Percentiles rank a stretch among this genome's conserved stretches.
Conservation (phyloP, 495 filamentous ascomycete species). For the Aspergillus campestris region DNA sequence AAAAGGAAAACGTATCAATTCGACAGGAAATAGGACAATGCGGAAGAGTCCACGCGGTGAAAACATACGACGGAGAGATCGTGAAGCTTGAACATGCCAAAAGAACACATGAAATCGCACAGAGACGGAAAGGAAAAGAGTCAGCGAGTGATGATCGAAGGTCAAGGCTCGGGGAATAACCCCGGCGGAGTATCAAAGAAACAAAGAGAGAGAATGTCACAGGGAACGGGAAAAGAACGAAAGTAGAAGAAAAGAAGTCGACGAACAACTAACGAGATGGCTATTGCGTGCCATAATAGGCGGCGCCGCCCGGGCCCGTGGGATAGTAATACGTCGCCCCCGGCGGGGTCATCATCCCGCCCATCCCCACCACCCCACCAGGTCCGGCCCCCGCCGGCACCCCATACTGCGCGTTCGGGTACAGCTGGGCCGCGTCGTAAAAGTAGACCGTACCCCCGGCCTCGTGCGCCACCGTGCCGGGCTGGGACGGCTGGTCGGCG, state of each 20-base stretch:
- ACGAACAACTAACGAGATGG: background rate
- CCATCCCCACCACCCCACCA: slow-evolving; percentile 60
- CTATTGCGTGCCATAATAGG: slow-evolving; percentile 60
- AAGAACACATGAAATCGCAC: slow-evolving; percentile 7
- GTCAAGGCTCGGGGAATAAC: slow-evolving; percentile 6
- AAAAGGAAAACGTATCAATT: slow-evolving; percentile 4
- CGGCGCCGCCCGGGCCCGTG: slow-evolving; percentile 41
- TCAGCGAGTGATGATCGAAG: background rate
- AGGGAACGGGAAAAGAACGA: slow-evolving; percentile 6
- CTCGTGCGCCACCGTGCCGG: slow-evolving; percentile 80
- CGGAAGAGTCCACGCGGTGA: background rate
- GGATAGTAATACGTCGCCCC: slow-evolving; percentile 68
- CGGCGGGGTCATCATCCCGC: slow-evolving; percentile 71
- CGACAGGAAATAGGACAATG: background rate
- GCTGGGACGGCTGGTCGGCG: slow-evolving; percentile 41
- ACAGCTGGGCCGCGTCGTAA: slow-evolving; percentile 67
- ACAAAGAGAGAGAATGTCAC: slow-evolving; percentile 3
- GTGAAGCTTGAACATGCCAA: background rate
- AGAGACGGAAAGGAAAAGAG: slow-evolving; percentile 3
- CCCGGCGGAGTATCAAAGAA: background rate
- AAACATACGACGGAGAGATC: slow-evolving; percentile 4
- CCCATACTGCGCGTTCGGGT: slow-evolving; percentile 39
- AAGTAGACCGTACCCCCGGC: slow-evolving; percentile 94
- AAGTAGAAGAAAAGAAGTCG: slow-evolving; percentile 2
- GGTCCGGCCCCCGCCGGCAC: slow-evolving; percentile 38